Evolutionary conservation across 139 green algal species (phyloP).

Genomic region (Picochlorum sp.): DNA sequence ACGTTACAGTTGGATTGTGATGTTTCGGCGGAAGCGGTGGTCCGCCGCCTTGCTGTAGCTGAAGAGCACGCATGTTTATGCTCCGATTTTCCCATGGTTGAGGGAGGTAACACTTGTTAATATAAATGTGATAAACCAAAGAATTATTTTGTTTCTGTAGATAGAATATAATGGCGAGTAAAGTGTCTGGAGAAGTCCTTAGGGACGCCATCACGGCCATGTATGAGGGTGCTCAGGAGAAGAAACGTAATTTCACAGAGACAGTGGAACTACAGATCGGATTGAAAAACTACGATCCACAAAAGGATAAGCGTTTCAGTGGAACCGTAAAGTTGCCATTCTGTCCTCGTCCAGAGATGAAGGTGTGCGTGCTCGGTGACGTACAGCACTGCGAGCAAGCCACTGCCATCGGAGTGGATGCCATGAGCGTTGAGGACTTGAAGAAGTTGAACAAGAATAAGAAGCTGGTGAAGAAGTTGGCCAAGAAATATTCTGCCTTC

Average conservation of each 20-base stretch:
- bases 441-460: constrained; percentile 99
- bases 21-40: too few species aligned
- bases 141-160: too few species aligned
- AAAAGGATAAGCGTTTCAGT: constrained; percentile 99
- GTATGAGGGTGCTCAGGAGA: constrained; percentile 60
- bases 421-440: constrained; percentile 88
- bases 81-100: too few species aligned
- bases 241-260: constrained; percentile 96
- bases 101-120: too few species aligned
- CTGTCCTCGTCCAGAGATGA: constrained; percentile 87
- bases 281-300: constrained; percentile 99
- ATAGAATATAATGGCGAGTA: constrained; percentile 13
- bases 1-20: too few species aligned
- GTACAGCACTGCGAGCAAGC: constrained; percentile 96
- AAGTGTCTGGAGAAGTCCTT: constrained; percentile 24
- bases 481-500: constrained; percentile 96
- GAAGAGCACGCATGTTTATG: too few species aligned
- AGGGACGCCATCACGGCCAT: constrained; percentile 11
- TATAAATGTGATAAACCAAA: too few species aligned
- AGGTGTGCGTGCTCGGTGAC: constrained; percentile 95
- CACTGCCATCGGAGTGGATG: constrained; percentile 71
- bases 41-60: too few species aligned
- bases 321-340: constrained; percentile 94
- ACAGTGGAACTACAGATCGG: constrained; percentile 99
- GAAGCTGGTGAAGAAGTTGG: constrained; percentile 98